Evolutionary conservation across 345 rosid genomes (phyloP), one percentile per base, ranked within the genome.

Genomic region (Arabidopsis arenosa): DNA sequence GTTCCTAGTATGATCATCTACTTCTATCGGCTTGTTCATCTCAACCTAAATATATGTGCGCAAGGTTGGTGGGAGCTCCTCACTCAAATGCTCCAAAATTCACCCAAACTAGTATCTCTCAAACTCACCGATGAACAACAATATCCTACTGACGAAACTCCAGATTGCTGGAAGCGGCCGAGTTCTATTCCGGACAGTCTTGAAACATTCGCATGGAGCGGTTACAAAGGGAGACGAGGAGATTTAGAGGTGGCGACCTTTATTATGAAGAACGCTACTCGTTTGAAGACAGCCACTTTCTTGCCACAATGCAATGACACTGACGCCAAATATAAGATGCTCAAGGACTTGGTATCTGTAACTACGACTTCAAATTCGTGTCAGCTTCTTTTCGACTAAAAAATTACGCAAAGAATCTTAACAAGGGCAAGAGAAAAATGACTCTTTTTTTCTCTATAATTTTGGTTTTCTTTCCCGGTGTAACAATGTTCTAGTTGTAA

Each of bases 61-160:
- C 9, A 65, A 47, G 44, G 32, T 65, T 65, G 70, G 70, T 65
- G 57, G 55, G 32, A 33, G 3, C 70, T n/a, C n/a, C 30, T 65
- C 10, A 30, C 32, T 30, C 35, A 32, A 7, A 48, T 65, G 44
- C 56, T 65, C 32, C 40, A 65, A 33, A 3, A 11, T 32, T 65
- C 41, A 4, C 70, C 70, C n/a, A 65, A 45, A 5, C 70, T 65
- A 65, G 41, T 6, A 48, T n/a, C 17, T 48, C 70, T 65, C 28
- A 33, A 65, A 33, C 32, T 65, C 57, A 32, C 5, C 5, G n/a
- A 32, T 65, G 56, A 41, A 41, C 18, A n/a, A 61, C 21, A 35
- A 39, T 1, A 15, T 61, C 33, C 66, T 39, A 13, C 2, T 6
- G n/a, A 40, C 40, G 68, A 63, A 23, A 26, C 53, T 3, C 68